Percentiles rank a stretch among this genome's conserved stretches.
phyloP scores from a whole-genome alignment of 768 basidiomycete species.

The Amylocystis lapponica region DNA sequence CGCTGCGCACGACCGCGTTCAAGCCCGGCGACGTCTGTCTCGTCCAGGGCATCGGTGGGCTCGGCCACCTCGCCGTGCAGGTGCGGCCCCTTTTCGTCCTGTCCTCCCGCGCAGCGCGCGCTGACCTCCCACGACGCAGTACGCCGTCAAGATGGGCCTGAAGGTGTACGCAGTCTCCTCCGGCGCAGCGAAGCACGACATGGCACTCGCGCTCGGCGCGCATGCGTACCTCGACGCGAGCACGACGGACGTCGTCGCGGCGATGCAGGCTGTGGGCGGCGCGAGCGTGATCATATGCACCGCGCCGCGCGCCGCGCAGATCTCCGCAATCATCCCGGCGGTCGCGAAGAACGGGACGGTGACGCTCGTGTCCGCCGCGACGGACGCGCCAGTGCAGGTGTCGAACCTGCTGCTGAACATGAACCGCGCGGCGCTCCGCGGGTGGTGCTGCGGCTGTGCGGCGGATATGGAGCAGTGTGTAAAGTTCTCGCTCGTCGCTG shows the following conservation, averaged over 20 bases:
- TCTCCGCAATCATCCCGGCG: slow-evolving; percentile 13
- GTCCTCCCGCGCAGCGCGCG: background rate
- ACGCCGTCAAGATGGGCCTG: slow-evolving; percentile 22
- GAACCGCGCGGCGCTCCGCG: slow-evolving; percentile 5
- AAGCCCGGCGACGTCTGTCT: slow-evolving; percentile 30
- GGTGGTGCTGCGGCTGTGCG: slow-evolving; percentile 7
- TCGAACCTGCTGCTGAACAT: slow-evolving; percentile 7
- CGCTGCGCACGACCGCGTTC: slow-evolving; percentile 22
- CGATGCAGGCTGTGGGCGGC: slow-evolving; percentile 30
- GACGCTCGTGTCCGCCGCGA: slow-evolving; percentile 9
- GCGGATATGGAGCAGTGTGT: slow-evolving; percentile 7
- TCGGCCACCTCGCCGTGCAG: slow-evolving; percentile 31
- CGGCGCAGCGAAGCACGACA: slow-evolving; percentile 22
- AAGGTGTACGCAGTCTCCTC: slow-evolving; percentile 29
- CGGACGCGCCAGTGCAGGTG: slow-evolving; percentile 6
- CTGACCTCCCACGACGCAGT: too few species aligned
- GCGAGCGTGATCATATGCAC: slow-evolving; percentile 33
- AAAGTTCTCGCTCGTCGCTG: slow-evolving; percentile 4
- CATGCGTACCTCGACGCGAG: slow-evolving; percentile 30
- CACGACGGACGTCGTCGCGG: slow-evolving; percentile 21
- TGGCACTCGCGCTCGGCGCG: slow-evolving; percentile 33
- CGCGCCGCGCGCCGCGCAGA: slow-evolving; percentile 18
- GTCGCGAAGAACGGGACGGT: slow-evolving; percentile 15
- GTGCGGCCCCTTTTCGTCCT: background rate
- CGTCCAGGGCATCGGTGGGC: slow-evolving; percentile 30